phyloP scores from a whole-genome alignment of 805 yeast species.

The Monosporozyma unispora region DNA sequence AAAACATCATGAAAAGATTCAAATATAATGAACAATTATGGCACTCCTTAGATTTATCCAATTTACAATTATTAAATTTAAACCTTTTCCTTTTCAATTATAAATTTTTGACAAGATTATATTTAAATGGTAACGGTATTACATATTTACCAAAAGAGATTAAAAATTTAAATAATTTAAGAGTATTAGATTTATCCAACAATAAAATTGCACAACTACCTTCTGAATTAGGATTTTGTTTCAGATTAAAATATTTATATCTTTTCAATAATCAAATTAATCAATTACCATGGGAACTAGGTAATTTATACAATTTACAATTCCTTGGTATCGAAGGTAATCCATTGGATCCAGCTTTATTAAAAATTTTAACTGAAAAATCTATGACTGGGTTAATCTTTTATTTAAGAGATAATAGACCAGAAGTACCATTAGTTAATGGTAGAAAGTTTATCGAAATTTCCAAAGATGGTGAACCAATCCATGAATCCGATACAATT shows the following conservation, averaged over 20 bases:
- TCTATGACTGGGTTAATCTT: conserved; percentile 80
- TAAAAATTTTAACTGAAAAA: conserved; percentile 61
- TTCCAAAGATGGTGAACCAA: conserved; percentile 65
- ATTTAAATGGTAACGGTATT: conserved; percentile 78
- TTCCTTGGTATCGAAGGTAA: conserved; percentile 93
- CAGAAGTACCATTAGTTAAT: conserved; percentile 52
- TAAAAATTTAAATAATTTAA: conserved; percentile 57
- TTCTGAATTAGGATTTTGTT: conserved; percentile 73
- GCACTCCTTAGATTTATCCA: conserved; percentile 89
- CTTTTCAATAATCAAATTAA: conserved; percentile 78
- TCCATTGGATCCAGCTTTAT: conserved; percentile 57
- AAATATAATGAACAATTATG: conserved; percentile 66
- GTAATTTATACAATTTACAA: conserved; percentile 72
- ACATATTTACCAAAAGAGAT: conserved; percentile 58
- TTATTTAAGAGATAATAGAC: conserved; percentile 74
- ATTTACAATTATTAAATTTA: conserved; percentile 68
- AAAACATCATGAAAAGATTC: conserved; percentile 7
- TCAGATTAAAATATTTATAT: conserved; percentile 69
- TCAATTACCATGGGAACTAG: conserved; percentile 75
- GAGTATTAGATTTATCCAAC: conserved; percentile 78
- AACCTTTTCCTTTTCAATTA: conserved; percentile 73
- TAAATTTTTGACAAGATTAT: conserved; percentile 75
- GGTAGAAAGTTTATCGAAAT: conserved; percentile 80
- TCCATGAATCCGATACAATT: conserved; percentile 20
- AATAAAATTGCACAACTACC: conserved; percentile 71